Base-by-base conservation (phyloP, 2,329 filamentous ascomycete species). In the Sclerotinia glacialis region DNA sequence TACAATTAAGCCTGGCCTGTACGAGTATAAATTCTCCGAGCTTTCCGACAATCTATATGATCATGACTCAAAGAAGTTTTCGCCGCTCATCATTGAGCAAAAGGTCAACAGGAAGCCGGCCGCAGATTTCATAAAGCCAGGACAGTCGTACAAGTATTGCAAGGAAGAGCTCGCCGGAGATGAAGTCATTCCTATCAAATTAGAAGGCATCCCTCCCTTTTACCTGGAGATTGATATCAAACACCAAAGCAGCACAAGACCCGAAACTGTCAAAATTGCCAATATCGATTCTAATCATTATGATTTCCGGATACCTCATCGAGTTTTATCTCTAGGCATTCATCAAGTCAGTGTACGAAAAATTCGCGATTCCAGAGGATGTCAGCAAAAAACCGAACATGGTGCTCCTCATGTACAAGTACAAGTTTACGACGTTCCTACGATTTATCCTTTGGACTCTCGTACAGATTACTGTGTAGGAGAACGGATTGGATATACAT, bases 81-180 rank as follows among this genome's bases (percentile, higher is more conserved):
- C 82, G 26, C 86, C 89, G 6, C 77, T 97, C 44, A 81, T 85
- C 16, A 81, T 99, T 42, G 86, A 90, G 72, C 95, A 99, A 77
- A 89, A 84, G 31, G 92, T 99, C 60, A 90, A 97, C 74, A 84
- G 92, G 18, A 90, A 90, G 67, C 95, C 95, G 1, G 86, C 88
- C 2, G 95, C 93, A 5, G 83, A 85, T 6, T 99, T 99, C 75
- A 83, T 85, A 67, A 91, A 91, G 71, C 92, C 93, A 3, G 93
- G 93, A 21, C 95, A 95, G 77, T 93, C 92, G 0, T 97, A 97
- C 82, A 96, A 95, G 76, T 97, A 94, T 78, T 99, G 95, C 79
- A 89, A 93, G 77, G 88, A 93, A 58, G 92, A 97, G 73, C 85
- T 90, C 61, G 86, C 87, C 64, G 86, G 88, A 42, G 92, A 96